These are phyloP conservation scores for Pseudocercospora ulei DNA, from an alignment of 2,329 filamentous ascomycete genomes.

Conservation along the genomic window DNA sequence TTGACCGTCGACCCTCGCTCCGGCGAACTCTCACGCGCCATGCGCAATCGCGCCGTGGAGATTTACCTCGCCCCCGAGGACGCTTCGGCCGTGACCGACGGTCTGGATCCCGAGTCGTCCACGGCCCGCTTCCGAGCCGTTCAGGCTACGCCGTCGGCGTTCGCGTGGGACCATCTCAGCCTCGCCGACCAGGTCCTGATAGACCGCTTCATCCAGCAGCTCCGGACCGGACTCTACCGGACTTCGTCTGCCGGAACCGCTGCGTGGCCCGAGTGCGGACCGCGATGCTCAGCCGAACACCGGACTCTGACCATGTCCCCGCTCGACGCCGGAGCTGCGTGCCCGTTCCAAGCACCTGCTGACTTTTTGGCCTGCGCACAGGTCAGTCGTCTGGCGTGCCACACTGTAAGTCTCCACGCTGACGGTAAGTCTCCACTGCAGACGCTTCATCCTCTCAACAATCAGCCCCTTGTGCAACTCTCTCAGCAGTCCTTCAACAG, in stretches of 20 bases:
- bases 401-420: constrained; percentile 31
- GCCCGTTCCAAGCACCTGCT: constrained; percentile 31
- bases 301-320: constrained; percentile 6
- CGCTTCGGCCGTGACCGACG: constrained; percentile 11
- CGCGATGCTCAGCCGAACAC: too few species aligned
- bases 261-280: too few species aligned
- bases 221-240: constrained; percentile 20
- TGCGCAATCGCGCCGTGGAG: constrained; percentile 91
- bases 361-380: constrained; percentile 38
- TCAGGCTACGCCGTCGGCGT: neutral
- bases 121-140: constrained; percentile 26
- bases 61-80: constrained; percentile 52
- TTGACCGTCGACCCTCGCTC: constrained; percentile 85
- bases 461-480: constrained; percentile 37
- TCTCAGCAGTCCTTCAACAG: constrained; percentile 18
- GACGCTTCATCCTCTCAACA: constrained; percentile 42
- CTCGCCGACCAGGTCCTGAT: constrained; percentile 20
- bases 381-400: constrained; percentile 29
- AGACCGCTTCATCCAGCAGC: constrained; percentile 19
- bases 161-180: constrained; percentile 22
- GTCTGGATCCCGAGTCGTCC: constrained; percentile 27
- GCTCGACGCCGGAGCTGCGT: constrained; percentile 31
- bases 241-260: too few species aligned
- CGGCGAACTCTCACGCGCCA: constrained; percentile 87
- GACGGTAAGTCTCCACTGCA: constrained; percentile 33